phyloP scores from a whole-genome alignment of 257 asterid genomes.

The Nicotiana obtusifolia region DNA sequence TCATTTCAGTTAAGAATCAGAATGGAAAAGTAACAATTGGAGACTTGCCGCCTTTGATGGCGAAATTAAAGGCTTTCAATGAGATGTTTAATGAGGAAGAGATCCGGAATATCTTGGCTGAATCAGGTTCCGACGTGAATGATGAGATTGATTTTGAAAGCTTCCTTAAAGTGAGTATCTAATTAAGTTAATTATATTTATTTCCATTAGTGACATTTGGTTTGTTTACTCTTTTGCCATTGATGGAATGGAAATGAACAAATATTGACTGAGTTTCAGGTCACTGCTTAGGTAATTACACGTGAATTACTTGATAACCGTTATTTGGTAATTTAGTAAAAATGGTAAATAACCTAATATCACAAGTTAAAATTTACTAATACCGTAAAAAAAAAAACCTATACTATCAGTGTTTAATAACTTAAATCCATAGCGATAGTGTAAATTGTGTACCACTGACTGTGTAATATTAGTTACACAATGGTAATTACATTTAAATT shows the following conservation, averaged over 20 bases:
- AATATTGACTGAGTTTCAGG: too few species aligned
- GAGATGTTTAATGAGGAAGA: conserved; percentile 59
- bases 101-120: conserved; percentile 48
- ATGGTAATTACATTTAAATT: too few species aligned
- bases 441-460: too few species aligned
- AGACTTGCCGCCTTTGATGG: conserved; percentile 70
- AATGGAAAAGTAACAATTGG: conserved; percentile 66
- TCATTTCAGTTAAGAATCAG: conserved; percentile 54
- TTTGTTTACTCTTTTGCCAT: neutral
- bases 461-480: too few species aligned
- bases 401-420: too few species aligned
- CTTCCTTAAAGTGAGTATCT: conserved; percentile 68
- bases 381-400: too few species aligned
- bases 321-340: too few species aligned
- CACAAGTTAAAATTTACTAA: too few species aligned
- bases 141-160: conserved; percentile 86
- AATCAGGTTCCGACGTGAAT: conserved; percentile 42
- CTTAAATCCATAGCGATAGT: too few species aligned
- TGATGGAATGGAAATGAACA: neutral
- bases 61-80: conserved; percentile 54
- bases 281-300: too few species aligned
- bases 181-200: neutral
- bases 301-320: too few species aligned
- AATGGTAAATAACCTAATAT: too few species aligned
- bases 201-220: neutral